Percentiles rank a stretch among this genome's conserved stretches.
Conservation (phyloP, 2,329 filamentous ascomycete genomes). For the Plectosphaerella plurivora region DNA sequence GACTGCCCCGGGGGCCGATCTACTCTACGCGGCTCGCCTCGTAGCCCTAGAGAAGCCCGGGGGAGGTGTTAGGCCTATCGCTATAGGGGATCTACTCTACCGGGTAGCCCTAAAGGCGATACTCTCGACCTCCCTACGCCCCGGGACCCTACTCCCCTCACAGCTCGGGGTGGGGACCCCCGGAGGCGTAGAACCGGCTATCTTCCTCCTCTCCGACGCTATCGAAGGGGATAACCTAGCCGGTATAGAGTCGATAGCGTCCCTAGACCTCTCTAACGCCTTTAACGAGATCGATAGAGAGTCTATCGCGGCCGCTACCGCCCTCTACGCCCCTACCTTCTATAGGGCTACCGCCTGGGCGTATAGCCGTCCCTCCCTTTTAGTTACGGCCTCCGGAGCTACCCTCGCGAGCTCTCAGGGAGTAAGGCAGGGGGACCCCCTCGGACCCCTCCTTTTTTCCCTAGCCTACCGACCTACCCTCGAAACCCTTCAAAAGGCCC, state of each 20-base stretch:
- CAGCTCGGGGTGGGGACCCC: neutral
- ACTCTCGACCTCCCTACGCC: neutral
- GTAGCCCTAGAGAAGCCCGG: too few species aligned
- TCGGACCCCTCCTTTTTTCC: too few species aligned
- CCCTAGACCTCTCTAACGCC: neutral
- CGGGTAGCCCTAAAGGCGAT: neutral
- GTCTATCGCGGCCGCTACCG: neutral
- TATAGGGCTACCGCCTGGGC: too few species aligned
- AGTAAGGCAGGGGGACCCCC: too few species aligned
- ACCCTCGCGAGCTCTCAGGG: too few species aligned
- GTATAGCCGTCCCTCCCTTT: too few species aligned
- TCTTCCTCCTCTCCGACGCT: neutral
- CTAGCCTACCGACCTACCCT: too few species aligned
- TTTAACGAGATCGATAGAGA: neutral
- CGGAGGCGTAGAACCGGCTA: neutral
- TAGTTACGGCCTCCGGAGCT: too few species aligned
- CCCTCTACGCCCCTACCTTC: too few species aligned
- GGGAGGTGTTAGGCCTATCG: neutral
- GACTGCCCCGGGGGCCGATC: neutral
- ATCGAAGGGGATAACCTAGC: neutral
- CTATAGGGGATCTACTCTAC: neutral
- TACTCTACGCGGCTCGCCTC: neutral
- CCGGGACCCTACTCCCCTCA: neutral
- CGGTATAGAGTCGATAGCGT: too few species aligned
- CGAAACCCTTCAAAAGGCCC: too few species aligned